Percentiles rank a stretch among this genome's conserved stretches.
These are phyloP conservation scores for Fusarium sp. DNA, from an alignment of 2,329 filamentous ascomycete genomes.

Conservation along the genomic window DNA sequence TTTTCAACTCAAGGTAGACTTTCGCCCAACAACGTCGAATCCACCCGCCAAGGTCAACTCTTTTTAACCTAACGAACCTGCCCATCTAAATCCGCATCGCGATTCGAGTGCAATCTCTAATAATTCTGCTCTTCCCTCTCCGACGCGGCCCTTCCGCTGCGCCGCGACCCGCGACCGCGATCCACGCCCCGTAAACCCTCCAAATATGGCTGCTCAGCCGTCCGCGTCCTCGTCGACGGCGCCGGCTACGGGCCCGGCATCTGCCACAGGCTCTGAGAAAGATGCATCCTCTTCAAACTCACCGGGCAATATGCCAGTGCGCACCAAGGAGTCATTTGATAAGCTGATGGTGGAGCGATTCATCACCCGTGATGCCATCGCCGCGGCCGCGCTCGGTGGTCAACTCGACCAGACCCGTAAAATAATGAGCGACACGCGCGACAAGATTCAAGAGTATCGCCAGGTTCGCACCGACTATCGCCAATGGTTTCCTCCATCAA, in stretches of 20 bases:
- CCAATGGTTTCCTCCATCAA: constrained; percentile 65
- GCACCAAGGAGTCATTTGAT: constrained; percentile 67
- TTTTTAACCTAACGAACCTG: neutral
- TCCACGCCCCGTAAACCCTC: constrained; percentile 38
- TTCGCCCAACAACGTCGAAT: constrained; percentile 24
- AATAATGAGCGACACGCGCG: constrained; percentile 70
- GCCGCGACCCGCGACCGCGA: constrained; percentile 45
- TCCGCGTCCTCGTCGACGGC: constrained; percentile 53
- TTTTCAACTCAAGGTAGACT: constrained; percentile 20
- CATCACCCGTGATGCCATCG: constrained; percentile 65
- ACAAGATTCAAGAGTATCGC: constrained; percentile 77
- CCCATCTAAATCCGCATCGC: constrained; percentile 18
- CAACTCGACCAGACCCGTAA: constrained; percentile 65
- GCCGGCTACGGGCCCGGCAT: constrained; percentile 49
- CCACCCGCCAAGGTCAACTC: constrained; percentile 23
- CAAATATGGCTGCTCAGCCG: constrained; percentile 58
- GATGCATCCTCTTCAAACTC: constrained; percentile 41
- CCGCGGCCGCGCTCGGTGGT: constrained; percentile 63
- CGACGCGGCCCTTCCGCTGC: constrained; percentile 53
- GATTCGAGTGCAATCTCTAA: constrained; percentile 30
- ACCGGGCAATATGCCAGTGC: constrained; percentile 53
- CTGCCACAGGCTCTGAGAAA: constrained; percentile 48
- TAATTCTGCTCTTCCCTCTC: constrained; percentile 42
- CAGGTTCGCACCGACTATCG: constrained; percentile 66
- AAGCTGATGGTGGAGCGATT: constrained; percentile 65